Evolutionary conservation across 495 filamentous ascomycete genomes (phyloP).

Genomic region (Penicillium macrosclerotiorum): DNA sequence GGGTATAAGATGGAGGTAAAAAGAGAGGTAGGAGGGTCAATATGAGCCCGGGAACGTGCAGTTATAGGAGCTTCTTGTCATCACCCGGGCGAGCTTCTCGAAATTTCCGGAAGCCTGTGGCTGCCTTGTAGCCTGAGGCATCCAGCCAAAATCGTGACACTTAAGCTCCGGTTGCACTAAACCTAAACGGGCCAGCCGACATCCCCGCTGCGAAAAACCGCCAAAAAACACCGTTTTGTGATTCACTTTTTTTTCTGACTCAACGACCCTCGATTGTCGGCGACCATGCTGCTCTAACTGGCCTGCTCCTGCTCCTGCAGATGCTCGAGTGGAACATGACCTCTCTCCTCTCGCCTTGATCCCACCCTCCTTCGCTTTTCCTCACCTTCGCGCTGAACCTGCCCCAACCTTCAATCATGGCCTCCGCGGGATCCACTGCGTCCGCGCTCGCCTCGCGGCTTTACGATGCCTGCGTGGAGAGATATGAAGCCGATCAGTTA

Average conservation of each 20-base stretch:
- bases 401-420: conserved; percentile 25
- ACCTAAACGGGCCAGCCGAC: conserved; percentile 16
- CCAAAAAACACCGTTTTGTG: conserved; percentile 30
- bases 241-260: conserved; percentile 25
- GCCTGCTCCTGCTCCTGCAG: conserved; percentile 23
- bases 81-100: conserved; percentile 42
- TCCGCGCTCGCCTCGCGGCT: conserved; percentile 42
- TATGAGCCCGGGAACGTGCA: conserved; percentile 5
- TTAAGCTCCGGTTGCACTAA: conserved; percentile 30
- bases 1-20: conserved; percentile 4
- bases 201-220: conserved; percentile 31
- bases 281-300: conserved; percentile 24
- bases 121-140: conserved; percentile 31
- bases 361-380: conserved; percentile 6
- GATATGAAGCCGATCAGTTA: conserved; percentile 46
- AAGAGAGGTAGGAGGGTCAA: conserved; percentile 4
- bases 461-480: conserved; percentile 42
- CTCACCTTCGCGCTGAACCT: conserved; percentile 1
- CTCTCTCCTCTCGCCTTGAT: conserved; percentile 18
- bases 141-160: conserved; percentile 5
- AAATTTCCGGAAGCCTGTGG: conserved; percentile 43
- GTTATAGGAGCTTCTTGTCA: conserved; percentile 23
- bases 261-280: conserved; percentile 1
- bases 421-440: conserved; percentile 36
- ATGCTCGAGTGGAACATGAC: conserved; percentile 23